A percentile compares a stretch with the other conserved stretches of the same genome.
phyloP scores from a whole-genome alignment of 2,329 filamentous ascomycete genomes.

The Sporothrix inflata region DNA sequence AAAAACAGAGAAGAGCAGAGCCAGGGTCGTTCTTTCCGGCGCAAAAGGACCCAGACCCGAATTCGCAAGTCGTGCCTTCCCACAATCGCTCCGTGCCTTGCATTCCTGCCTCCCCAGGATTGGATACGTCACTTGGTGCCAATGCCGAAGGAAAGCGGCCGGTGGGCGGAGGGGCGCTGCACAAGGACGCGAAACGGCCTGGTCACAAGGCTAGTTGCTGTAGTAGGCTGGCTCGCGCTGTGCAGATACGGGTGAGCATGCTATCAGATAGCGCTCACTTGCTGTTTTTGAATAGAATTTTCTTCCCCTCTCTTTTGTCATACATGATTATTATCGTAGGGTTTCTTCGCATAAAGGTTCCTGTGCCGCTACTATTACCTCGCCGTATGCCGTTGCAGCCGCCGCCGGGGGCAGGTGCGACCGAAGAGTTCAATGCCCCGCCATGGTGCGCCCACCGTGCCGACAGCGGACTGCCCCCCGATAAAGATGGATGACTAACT shows the following conservation, averaged over 20 bases:
- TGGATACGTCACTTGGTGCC: constrained; percentile 23
- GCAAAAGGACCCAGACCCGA: background rate
- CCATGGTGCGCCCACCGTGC: background rate
- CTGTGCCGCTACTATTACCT: background rate
- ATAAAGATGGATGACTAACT: constrained; percentile 7
- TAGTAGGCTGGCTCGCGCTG: background rate
- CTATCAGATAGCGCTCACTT: constrained; percentile 17
- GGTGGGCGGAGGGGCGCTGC: constrained; percentile 7
- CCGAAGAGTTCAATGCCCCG: background rate
- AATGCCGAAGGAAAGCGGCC: constrained; percentile 39
- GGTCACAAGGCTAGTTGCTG: constrained; percentile 20
- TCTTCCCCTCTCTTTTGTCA: background rate
- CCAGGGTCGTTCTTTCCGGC: constrained; percentile 7
- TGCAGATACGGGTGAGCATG: background rate
- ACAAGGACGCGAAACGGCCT: background rate
- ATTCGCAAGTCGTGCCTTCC: background rate
- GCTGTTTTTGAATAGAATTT: background rate
- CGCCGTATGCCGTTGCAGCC: background rate
- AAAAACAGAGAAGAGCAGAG: background rate
- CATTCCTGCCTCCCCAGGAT: constrained; percentile 16
- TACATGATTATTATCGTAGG: background rate
- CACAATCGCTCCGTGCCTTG: constrained; percentile 6
- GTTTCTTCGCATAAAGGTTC: background rate
- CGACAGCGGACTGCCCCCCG: background rate
- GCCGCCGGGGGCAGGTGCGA: background rate